Conservation (phyloP, 2,329 filamentous ascomycete genomes). For the Aspergillus brasiliensis region DNA sequence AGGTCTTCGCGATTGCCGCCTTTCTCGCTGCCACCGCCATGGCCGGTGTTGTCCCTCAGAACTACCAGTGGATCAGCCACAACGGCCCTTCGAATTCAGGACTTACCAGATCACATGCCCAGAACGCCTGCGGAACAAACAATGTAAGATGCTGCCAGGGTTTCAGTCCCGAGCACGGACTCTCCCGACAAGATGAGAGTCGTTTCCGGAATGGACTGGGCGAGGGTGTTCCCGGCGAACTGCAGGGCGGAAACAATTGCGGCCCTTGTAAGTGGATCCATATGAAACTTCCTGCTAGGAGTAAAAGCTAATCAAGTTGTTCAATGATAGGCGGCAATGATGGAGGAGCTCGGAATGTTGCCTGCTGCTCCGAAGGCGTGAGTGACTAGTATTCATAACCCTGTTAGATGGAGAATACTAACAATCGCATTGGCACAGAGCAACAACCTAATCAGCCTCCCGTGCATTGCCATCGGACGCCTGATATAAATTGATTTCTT, state of each 20-base stretch:
- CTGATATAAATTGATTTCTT: not conserved
- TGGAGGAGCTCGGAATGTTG: not conserved
- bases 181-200: not conserved
- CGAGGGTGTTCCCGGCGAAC: not conserved
- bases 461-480: not conserved
- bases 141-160: not conserved
- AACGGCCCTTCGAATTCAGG: conserved; percentile 1
- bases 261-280: not conserved
- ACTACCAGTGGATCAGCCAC: not conserved
- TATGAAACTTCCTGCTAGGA: not conserved
- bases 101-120: conserved; percentile 6
- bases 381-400: not conserved
- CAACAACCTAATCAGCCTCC: not conserved
- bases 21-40: conserved; percentile 22
- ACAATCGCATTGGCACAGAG: not conserved
- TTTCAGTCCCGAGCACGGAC: not conserved
- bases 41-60: conserved; percentile 5
- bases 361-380: not conserved
- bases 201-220: not conserved
- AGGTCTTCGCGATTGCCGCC: conserved; percentile 28
- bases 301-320: not conserved
- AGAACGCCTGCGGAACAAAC: conserved; percentile 8
- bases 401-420: not conserved
- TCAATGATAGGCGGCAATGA: not conserved
- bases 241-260: not conserved